Base-by-base conservation (phyloP, 1,284 basidiomycete species). In the Cronartium ribicola region DNA sequence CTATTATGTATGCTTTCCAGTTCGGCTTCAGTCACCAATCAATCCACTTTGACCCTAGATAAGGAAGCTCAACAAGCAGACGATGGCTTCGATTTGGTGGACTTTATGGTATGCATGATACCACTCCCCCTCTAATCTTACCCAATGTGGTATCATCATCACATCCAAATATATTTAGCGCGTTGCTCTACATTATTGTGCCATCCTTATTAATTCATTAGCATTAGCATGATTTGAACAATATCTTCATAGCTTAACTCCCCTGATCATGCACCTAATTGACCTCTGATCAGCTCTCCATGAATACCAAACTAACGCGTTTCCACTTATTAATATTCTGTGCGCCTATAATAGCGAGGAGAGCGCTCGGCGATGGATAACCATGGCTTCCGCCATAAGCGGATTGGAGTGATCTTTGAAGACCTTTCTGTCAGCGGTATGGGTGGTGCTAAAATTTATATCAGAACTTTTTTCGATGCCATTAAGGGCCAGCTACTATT, bases 311-410 rank as follows among this genome's bases (percentile, higher is more conserved):
- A n/a, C n/a, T n/a, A n/a, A n/a, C n/a, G n/a, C n/a, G n/a, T n/a
- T n/a, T n/a, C n/a, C n/a, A n/a, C n/a, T n/a, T n/a, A n/a, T n/a
- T n/a, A n/a, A n/a, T n/a, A n/a, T n/a, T n/a, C n/a, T n/a, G n/a
- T n/a, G n/a, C n/a, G n/a, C n/a, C n/a, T n/a, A n/a, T n/a, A n/a
- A n/a, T n/a, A n/a, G 51, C 51, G 17, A 20, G 51, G 51, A 20
- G 51, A 55, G 29, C 29, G 29, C 29, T 8, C n/a, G 17, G 29
- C 11, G n/a, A 55, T 55, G 51, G n/a, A 55, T 5, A 20, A n/a
- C 29, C 51, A 55, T 29, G 60, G 60, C 10, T 61, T 61, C 14
- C 60, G 60, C 60, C 60, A 17, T 37, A 61, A 61, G 37, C 29
- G 14, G 29, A 36, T 61, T 29, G 60, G 60, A 22, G 37, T 61